Evolutionary conservation across 1,284 basidiomycete species (phyloP).

Genomic region (Hypsizygus ulmarius): DNA sequence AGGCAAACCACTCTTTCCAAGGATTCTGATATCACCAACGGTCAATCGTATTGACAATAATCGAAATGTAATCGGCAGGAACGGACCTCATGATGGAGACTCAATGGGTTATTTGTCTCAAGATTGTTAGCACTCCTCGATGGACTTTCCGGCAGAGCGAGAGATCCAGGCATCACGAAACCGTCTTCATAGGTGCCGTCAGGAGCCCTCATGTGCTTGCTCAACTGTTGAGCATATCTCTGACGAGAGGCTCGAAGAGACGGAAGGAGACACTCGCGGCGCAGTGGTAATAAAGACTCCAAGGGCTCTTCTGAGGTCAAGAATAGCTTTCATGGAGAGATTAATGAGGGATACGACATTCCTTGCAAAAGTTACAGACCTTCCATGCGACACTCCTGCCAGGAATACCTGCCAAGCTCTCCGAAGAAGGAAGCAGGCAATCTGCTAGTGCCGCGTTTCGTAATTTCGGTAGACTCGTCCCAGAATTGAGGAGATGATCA

Average conservation of each 20-base stretch:
- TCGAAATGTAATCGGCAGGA: background rate
- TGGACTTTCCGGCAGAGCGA: slow-evolving; percentile 35
- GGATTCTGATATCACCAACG: slow-evolving; percentile 56
- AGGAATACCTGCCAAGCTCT: slow-evolving; percentile 44
- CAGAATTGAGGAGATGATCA: slow-evolving; percentile 57
- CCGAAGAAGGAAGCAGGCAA: slow-evolving; percentile 46
- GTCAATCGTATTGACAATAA: background rate
- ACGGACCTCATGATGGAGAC: slow-evolving; percentile 74
- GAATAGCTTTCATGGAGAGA: slow-evolving; percentile 48
- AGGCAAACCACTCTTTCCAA: slow-evolving; percentile 89
- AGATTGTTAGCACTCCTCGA: slow-evolving; percentile 42
- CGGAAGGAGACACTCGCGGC: slow-evolving; percentile 43
- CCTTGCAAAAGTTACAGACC: slow-evolving; percentile 37
- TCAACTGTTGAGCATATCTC: slow-evolving; percentile 49
- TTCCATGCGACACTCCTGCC: slow-evolving; percentile 81
- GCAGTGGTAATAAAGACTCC: slow-evolving; percentile 42
- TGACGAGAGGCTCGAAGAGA: slow-evolving; percentile 47
- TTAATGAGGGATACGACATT: slow-evolving; percentile 14
- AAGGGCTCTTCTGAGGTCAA: slow-evolving; percentile 57
- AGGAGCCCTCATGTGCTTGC: slow-evolving; percentile 71
- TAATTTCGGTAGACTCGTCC: slow-evolving; percentile 55
- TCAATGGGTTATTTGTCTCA: slow-evolving; percentile 83
- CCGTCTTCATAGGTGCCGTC: slow-evolving; percentile 76
- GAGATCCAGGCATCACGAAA: slow-evolving; percentile 51
- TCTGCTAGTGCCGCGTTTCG: slow-evolving; percentile 63